Percentiles rank a stretch among this genome's conserved stretches.
Conservation (phyloP, 768 basidiomycete genomes). For the Naganishia onofrii region DNA sequence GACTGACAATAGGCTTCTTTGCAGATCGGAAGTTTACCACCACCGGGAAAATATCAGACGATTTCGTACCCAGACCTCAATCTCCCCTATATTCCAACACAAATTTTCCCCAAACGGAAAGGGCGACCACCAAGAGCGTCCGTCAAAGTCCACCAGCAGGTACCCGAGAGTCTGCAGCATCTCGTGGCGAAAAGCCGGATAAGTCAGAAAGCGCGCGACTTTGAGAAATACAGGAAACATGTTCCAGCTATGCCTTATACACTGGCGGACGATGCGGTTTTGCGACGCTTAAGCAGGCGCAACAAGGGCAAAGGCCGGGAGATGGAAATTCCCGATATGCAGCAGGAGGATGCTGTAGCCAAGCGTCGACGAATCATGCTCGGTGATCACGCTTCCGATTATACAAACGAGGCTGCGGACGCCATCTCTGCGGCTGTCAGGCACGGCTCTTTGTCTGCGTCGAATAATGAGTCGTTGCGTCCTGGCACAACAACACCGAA, state of each 20-base stretch:
- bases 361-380: neutral
- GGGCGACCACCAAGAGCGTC: constrained; percentile 22
- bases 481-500: neutral
- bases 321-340: neutral
- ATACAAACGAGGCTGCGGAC: neutral
- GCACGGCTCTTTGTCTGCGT: neutral
- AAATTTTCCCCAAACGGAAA: constrained; percentile 27
- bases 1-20: neutral
- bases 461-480: neutral
- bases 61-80: constrained; percentile 28
- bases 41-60: constrained; percentile 28
- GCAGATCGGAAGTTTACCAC: constrained; percentile 25
- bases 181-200: neutral
- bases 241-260: constrained; percentile 12
- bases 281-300: neutral
- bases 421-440: neutral
- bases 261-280: neutral
- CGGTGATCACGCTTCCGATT: neutral
- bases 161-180: constrained; percentile 14
- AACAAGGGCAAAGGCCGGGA: constrained; percentile 1
- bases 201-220: neutral
- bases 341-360: neutral
- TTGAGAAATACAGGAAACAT: neutral
- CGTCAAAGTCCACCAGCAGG: constrained; percentile 12
- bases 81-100: constrained; percentile 27